phyloP scores from a whole-genome alignment of 2,329 filamentous ascomycete genomes.

The Neofusicoccum umdonicola region DNA sequence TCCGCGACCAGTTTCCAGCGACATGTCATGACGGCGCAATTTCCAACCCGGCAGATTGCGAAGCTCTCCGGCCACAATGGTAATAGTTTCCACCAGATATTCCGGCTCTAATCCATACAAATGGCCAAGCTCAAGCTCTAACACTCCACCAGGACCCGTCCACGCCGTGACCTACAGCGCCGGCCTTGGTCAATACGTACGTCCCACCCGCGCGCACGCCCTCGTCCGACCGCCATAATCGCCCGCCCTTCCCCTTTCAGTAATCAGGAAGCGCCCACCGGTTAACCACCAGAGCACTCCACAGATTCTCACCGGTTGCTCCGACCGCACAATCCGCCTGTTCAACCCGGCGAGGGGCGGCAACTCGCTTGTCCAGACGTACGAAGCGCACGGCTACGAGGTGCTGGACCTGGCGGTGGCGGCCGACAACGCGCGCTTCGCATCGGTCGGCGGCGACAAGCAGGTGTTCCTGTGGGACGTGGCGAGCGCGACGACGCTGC shows the following conservation, averaged over 20 bases:
- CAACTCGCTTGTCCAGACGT: conserved; percentile 72
- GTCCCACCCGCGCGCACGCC: conserved; percentile 1
- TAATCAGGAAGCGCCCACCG: neutral
- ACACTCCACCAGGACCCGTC: conserved; percentile 38
- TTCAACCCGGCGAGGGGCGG: conserved; percentile 69
- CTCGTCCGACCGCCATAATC: no score
- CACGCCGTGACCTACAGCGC: conserved; percentile 52
- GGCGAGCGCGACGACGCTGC: conserved; percentile 69
- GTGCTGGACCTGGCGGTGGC: conserved; percentile 76
- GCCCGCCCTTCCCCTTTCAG: no score
- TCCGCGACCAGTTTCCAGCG: neutral
- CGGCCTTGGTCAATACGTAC: conserved; percentile 47
- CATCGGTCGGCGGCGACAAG: conserved; percentile 85
- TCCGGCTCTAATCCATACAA: no score
- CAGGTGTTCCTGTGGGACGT: conserved; percentile 95
- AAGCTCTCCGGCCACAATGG: conserved; percentile 42
- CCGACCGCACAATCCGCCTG: conserved; percentile 80
- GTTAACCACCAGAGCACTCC: neutral
- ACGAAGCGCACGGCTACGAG: conserved; percentile 86
- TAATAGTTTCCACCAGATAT: conserved; percentile 7
- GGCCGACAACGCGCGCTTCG: conserved; percentile 78
- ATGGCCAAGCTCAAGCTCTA: conserved; percentile 6
- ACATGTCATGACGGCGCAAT: conserved; percentile 36
- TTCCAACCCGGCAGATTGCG: conserved; percentile 41
- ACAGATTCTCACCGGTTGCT: conserved; percentile 72